A percentile compares a stretch with the other conserved stretches of the same genome.
Conservation (phyloP, 495 filamentous ascomycete genomes). For the Daldinia loculata region DNA sequence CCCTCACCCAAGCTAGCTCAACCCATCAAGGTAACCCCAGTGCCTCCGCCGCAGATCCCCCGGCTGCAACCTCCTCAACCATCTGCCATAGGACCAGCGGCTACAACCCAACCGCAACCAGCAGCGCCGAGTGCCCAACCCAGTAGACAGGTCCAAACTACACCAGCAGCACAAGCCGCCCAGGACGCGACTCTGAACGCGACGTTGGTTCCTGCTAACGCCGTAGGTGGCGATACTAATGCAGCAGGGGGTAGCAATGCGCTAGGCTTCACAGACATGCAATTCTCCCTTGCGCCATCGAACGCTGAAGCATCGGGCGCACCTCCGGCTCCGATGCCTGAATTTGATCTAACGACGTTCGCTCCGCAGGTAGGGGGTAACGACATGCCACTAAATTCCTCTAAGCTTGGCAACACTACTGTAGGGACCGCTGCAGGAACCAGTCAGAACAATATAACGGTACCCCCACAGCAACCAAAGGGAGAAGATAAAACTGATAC, state of each 20-base stretch:
- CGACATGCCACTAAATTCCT: slow-evolving; percentile 23
- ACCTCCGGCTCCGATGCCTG: slow-evolving; percentile 41
- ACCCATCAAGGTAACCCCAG: slow-evolving; percentile 50
- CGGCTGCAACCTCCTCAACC: slow-evolving; percentile 40
- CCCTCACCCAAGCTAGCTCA: slow-evolving; percentile 35
- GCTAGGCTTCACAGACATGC: slow-evolving; percentile 55
- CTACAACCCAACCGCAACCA: slow-evolving; percentile 32
- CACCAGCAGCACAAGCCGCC: slow-evolving; percentile 22
- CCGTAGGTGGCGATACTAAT: slow-evolving; percentile 8
- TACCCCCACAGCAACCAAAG: slow-evolving; percentile 29
- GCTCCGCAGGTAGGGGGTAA: slow-evolving; percentile 32
- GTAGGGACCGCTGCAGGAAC: slow-evolving; percentile 6
- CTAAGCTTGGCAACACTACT: slow-evolving; percentile 16
- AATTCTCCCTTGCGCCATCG: slow-evolving; percentile 54
- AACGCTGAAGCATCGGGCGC: slow-evolving; percentile 39
- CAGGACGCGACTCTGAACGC: slow-evolving; percentile 29
- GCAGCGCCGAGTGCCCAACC: slow-evolving; percentile 14
- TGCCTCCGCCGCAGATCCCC: slow-evolving; percentile 47
- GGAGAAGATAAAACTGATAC: slow-evolving; percentile 41
- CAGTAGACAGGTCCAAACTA: slow-evolving; percentile 22
- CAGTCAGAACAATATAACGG: slow-evolving; percentile 4
- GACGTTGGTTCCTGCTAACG: slow-evolving; percentile 31
- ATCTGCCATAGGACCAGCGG: slow-evolving; percentile 15
- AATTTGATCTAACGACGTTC: slow-evolving; percentile 47
- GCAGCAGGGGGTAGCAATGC: slow-evolving; percentile 21